Evolutionary conservation across 495 filamentous ascomycete species (phyloP).

Genomic region (Penicillium pancosmium): DNA sequence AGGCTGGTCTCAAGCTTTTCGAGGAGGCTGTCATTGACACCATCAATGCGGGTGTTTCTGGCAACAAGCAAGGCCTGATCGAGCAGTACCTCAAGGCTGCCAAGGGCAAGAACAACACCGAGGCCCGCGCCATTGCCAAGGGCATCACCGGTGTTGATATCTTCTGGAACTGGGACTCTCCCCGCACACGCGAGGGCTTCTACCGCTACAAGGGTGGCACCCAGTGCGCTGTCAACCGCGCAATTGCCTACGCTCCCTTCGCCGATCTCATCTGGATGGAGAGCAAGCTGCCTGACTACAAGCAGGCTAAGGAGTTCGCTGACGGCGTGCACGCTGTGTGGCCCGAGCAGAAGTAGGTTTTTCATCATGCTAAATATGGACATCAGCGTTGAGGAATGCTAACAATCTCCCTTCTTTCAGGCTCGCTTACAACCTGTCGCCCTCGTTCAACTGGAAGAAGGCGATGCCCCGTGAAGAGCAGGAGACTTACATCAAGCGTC

Average conservation of each 20-base stretch:
- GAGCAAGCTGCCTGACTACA: constrained; percentile 90
- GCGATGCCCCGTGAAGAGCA: constrained; percentile 94
- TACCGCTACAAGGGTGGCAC: constrained; percentile 92
- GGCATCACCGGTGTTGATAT: constrained; percentile 79
- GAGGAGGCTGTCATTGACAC: constrained; percentile 82
- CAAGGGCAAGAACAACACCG: constrained; percentile 84
- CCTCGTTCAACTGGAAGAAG: constrained; percentile 99
- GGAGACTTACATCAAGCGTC: constrained; percentile 93
- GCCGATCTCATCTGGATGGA: constrained; percentile 99
- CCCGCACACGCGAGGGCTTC: constrained; percentile 90
- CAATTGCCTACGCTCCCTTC: constrained; percentile 90
- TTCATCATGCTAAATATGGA: background rate
- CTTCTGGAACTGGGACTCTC: constrained; percentile 90
- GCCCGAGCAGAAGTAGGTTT: constrained; percentile 92
- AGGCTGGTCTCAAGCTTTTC: constrained; percentile 91
- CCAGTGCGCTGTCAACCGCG: constrained; percentile 88
- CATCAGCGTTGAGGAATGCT: constrained; percentile 2
- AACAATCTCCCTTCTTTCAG: constrained; percentile 37
- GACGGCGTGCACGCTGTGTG: constrained; percentile 90
- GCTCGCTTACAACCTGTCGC: constrained; percentile 95
- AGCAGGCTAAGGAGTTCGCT: constrained; percentile 92
- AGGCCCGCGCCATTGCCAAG: constrained; percentile 82
- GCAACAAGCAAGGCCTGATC: constrained; percentile 69
- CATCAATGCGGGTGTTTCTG: constrained; percentile 66
- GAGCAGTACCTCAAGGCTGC: constrained; percentile 63